Evolutionary conservation across 1,284 basidiomycete species (phyloP), one percentile per base, ranked within the genome.

Genomic region (Puccinia horiana): DNA sequence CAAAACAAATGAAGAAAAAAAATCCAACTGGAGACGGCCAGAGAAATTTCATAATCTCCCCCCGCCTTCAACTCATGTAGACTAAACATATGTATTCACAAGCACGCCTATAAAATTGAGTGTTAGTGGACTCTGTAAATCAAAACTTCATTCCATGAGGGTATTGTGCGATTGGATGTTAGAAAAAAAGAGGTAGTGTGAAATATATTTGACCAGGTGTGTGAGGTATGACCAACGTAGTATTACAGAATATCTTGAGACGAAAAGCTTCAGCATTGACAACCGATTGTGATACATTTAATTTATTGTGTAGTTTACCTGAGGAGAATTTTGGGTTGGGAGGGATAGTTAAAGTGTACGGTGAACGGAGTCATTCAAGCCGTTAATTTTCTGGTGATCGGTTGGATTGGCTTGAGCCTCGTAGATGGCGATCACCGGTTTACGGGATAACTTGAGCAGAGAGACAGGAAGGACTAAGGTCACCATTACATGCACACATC

Each of bases 321-420:
- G 37, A 23, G 11, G 8, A 35, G 32, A 1, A 61, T 35, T 61
- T 16, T 32, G 9, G 29, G 2, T 32, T 16, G 8, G 8, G 6
- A 1, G 61, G 16, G 40, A 23, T 70, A 4, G 47, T 47, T 63
- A 76, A 63, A 76, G 63, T 9, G 74, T 40, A 18, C 32, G n/a
- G 40, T 63, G 0, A n/a, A 76, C n/a, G 23, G 52, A 40, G 63
- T 76, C 74, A 20, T 91, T 90, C 63, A 90, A 91, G 20, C 93
- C 93, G 84, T 90, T 90, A 78, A 94, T 92, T 87, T 93, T 93
- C 83, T 91, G 88, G 84, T 94, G 93, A 85, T 94, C 93, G 0
- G 92, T 92, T 42, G 91, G 87, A 83, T 93, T 94, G 9, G 93
- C 91, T 84, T 92, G 91, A 0, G 92, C 88, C 86, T 94, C 93